Base-by-base conservation (phyloP, 2,329 filamentous ascomycete genomes). In the Neoarthrinium moseri region DNA sequence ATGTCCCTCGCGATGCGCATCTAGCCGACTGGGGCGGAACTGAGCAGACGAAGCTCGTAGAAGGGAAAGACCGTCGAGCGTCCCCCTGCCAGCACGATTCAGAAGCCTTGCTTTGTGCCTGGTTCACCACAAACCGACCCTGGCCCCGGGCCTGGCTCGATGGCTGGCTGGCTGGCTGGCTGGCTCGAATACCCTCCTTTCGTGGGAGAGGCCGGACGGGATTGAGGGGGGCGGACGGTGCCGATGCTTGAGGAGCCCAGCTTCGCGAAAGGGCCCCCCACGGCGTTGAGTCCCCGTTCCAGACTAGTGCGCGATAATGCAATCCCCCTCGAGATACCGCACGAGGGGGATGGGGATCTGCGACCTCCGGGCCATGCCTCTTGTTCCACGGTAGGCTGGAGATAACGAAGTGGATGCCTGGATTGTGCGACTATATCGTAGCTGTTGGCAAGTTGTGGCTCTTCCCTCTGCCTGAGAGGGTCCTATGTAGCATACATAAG, bases 341-440 rank as follows among this genome's bases (percentile, higher is more conserved):
- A n/a, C n/a, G n/a, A n/a, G n/a, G n/a, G 22, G 30, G 22, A 18
- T 12, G 18, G 24, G 22, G 24, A 27, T 18, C 37, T 27, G 23
- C 24, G 23, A n/a, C 22, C n/a, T n/a, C n/a, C n/a, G n/a, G n/a
- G 23, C 27, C 37, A 27, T 24, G 37, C 37, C n/a, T n/a, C n/a
- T n/a, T n/a, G n/a, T n/a, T n/a, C 32, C 32, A 7, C 7, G 32
- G n/a, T 36, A 36, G n/a, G 17, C 17, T 44, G 30, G 30, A 44
- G 41, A 44, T 44, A 44, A 44, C 41, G 32, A 44, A 23, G 32
- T 44, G 41, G 17, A 27, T 44, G 41, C 41, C 41, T n/a, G n/a
- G n/a, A n/a, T n/a, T n/a, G n/a, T n/a, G n/a, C n/a, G n/a, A n/a
- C n/a, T n/a, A n/a, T n/a, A n/a, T n/a, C n/a, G n/a, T n/a, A n/a